Evolutionary conservation across 2,329 filamentous ascomycete genomes (phyloP), one percentile per base, ranked within the genome.

Genomic region (Colletotrichum nymphaeae): DNA sequence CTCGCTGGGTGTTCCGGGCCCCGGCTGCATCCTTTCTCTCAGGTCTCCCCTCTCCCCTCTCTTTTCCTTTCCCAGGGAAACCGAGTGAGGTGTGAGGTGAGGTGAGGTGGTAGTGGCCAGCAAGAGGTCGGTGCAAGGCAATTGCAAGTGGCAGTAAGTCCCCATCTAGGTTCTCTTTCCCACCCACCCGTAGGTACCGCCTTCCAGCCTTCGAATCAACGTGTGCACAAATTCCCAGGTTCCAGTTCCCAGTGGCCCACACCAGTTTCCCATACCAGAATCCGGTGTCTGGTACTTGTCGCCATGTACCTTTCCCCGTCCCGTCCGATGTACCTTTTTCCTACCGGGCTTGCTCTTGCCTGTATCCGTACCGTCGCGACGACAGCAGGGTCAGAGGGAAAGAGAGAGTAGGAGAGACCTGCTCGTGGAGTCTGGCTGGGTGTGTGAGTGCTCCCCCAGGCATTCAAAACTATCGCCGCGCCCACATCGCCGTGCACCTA

Each of bases 391-490:
- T 49, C 8, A 49, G 42, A 49, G 42, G 19, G 42, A 49, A n/a
- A 49, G 42, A 49, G 42, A 49, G 42, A 46, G 42, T 19, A 16
- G 19, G 42, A 46, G 42, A 46, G 42, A 46, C 35, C 11, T 42
- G 35, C 35, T 5, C 35, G 35, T 42, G 35, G 35, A 42, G 35
- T 42, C 35, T 42, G 35, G 12, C 35, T 42, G 35, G 35, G 42
- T n/a, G 42, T 46, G 42, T 49, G 42, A 8, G 42, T 63, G 26
- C 28, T 49, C n/a, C 49, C 67, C 71, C 53, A 69, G 74, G 73
- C 64, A 73, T 82, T 82, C 81, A 83, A 81, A 83, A 83, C 78
- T 79, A 77, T 76, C 77, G 76, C 74, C 75, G 70, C 75, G 76
- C 79, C 80, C 77, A 77, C 77, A 73, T 75, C 59, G 73, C 73